phyloP scores from a whole-genome alignment of 257 asterid genomes.

The Lycium ferocissimum region DNA sequence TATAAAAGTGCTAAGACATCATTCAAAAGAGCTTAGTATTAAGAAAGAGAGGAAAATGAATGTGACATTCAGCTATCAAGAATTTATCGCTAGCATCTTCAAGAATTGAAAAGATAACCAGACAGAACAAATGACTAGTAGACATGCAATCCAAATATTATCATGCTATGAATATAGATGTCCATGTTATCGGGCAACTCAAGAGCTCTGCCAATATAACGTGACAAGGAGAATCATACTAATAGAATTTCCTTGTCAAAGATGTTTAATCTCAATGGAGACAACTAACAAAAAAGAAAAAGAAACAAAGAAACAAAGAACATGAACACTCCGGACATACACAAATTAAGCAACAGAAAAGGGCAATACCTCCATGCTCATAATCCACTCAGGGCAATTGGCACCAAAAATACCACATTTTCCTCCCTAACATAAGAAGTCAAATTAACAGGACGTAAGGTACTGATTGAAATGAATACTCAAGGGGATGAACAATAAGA shows the following conservation, averaged over 20 bases:
- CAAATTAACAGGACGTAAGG: conserved; percentile 37
- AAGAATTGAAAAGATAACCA: not conserved
- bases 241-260: not conserved
- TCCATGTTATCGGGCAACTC: not conserved
- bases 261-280: not conserved
- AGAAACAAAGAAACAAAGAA: not conserved
- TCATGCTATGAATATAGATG: not conserved
- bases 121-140: not conserved
- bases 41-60: not conserved
- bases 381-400: conserved; percentile 91
- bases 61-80: not conserved
- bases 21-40: not conserved
- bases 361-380: conserved; percentile 86
- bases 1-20: not conserved
- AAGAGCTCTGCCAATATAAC: not conserved
- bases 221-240: not conserved
- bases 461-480: not conserved
- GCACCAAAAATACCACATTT: conserved; percentile 97
- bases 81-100: too few relatives aligned
- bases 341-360: not conserved
- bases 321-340: not conserved
- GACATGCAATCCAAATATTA: not conserved
- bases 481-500: conserved; percentile 20
- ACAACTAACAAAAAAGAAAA: not conserved
- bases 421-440: conserved; percentile 64